These are phyloP conservation scores for Periconia sp. DNA, from an alignment of 2,329 filamentous ascomycete species.

Conservation along the genomic window DNA sequence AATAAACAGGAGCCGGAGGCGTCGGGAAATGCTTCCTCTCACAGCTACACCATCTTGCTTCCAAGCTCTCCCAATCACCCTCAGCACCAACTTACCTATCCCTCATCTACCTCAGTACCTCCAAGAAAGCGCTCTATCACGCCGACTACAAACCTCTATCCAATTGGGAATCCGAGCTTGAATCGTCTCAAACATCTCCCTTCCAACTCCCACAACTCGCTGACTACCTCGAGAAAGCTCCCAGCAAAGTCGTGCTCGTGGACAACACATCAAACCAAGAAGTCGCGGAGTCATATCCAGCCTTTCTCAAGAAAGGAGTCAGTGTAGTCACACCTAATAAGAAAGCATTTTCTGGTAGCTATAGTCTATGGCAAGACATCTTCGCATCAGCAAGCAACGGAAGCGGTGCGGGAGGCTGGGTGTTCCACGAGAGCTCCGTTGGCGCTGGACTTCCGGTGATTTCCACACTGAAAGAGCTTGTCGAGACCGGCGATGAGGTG, in stretches of 20 bases:
- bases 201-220: slow-evolving; percentile 70
- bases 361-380: slow-evolving; percentile 84
- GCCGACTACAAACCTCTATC: slow-evolving; percentile 69
- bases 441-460: slow-evolving; percentile 92
- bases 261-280: slow-evolving; percentile 95
- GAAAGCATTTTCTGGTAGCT: slow-evolving; percentile 87
- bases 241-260: slow-evolving; percentile 78
- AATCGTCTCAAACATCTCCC: slow-evolving; percentile 64
- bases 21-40: slow-evolving; percentile 89
- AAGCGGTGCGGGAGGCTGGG: slow-evolving; percentile 65
- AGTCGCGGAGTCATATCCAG: slow-evolving; percentile 80
- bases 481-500: slow-evolving; percentile 89
- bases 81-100: slow-evolving; percentile 69
- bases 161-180: slow-evolving; percentile 62
- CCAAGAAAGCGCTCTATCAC: slow-evolving; percentile 78
- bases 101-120: slow-evolving; percentile 83
- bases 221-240: slow-evolving; percentile 75
- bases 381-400: slow-evolving; percentile 72
- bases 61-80: slow-evolving; percentile 55
- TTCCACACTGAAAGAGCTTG: slow-evolving; percentile 89
- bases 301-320: slow-evolving; percentile 78
- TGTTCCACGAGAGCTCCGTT: slow-evolving; percentile 95
- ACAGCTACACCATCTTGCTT: slow-evolving; percentile 71
- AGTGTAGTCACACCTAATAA: slow-evolving; percentile 97
- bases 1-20: slow-evolving; percentile 74